phyloP scores from a whole-genome alignment of 495 filamentous ascomycete species.

The Neurospora sp. region DNA sequence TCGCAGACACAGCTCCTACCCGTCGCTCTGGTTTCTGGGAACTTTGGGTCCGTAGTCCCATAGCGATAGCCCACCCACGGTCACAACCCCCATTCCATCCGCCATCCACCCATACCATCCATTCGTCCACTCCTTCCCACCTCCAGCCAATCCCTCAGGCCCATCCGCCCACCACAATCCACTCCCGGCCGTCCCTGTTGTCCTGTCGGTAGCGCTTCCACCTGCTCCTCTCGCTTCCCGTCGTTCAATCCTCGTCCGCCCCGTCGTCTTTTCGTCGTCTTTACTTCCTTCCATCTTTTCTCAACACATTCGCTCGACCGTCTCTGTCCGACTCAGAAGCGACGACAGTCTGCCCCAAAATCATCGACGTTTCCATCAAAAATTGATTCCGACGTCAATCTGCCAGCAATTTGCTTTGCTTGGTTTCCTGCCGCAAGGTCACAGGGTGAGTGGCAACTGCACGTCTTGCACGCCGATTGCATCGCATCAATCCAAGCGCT shows the following conservation, averaged over 20 bases:
- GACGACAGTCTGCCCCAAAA: not conserved
- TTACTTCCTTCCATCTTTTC: not conserved
- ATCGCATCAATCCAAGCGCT: not conserved
- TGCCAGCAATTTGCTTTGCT: not conserved
- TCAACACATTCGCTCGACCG: not conserved
- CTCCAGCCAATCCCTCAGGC: not conserved
- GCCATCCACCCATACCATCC: not conserved
- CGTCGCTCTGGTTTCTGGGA: conserved; percentile 28
- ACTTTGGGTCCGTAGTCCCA: conserved; percentile 10
- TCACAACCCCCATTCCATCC: conserved; percentile 2
- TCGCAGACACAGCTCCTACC: conserved; percentile 6
- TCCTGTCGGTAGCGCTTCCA: not conserved
- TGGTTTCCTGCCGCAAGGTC: conserved; percentile 1
- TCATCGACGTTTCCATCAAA: not conserved
- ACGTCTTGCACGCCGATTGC: not conserved
- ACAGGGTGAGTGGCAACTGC: conserved; percentile 3
- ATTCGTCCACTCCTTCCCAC: not conserved
- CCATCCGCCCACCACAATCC: not conserved
- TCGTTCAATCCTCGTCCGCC: not conserved
- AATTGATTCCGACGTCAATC: not conserved
- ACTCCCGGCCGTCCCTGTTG: not conserved
- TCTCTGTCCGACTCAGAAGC: not conserved
- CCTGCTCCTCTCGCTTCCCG: not conserved
- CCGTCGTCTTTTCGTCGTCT: not conserved
- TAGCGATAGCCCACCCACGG: not conserved